Evolutionary conservation across 768 basidiomycete genomes (phyloP), one percentile per base, ranked within the genome.

Genomic region (Leccinum olivaceopallidum): DNA sequence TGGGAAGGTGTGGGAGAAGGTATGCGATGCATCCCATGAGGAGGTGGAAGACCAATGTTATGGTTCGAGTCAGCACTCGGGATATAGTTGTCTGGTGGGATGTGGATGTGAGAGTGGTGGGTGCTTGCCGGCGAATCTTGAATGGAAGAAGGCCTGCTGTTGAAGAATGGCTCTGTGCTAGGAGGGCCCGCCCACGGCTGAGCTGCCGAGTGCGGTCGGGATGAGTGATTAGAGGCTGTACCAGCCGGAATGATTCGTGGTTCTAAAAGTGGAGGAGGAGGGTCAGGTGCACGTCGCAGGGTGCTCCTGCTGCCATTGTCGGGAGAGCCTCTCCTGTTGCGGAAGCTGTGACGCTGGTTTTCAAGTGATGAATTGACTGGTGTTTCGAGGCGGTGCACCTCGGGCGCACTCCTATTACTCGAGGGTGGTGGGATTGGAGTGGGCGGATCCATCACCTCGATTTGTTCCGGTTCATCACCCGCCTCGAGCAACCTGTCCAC

Each of bases 81-180:
- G 57, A 85, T 82, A 59, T 74, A 84, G 5, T 74, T 76, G n/a
- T 85, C 83, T 0, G 81, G 82, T 7, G 77, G 82, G 9, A 79
- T 53, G 9, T 71, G 60, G 13, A 75, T 64, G 2, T 67, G 70
- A n/a, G 63, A 16, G 16, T 49, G 63, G 14, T 53, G 66, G 2
- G 60, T 55, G 28, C 58, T 55, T 10, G 60, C 60, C 2, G 56
- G 62, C 0, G 65, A 72, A 32, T 72, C 66, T 34, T 58, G 74
- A 13, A 61, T n/a, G 14, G 71, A 67, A 10, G 53, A 6, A 3
- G 72, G 66, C 42, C 65, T 65, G 44, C 48, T 55, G 37, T 39
- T 47, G 44, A 20, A 66, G 8, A 56, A 30, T 7, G 65, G 63
- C 2, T 59, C 62, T 8, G 18, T 6, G 14, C 14, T 8, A 20